These are phyloP conservation scores for Neurospora terricola DNA, from an alignment of 495 filamentous ascomycete genomes.

Conservation along the genomic window DNA sequence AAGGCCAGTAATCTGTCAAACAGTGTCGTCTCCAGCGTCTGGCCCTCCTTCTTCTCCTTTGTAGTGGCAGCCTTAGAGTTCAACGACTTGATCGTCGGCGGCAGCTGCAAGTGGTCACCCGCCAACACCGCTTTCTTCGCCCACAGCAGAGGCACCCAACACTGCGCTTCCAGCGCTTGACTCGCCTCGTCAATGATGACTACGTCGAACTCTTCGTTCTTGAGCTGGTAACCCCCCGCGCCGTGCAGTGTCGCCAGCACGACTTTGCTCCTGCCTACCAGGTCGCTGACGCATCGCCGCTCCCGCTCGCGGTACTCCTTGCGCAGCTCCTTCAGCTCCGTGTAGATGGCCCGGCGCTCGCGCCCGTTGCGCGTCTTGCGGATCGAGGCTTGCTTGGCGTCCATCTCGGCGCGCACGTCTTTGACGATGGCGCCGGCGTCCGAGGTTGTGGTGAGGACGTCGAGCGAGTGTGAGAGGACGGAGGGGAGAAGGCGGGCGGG, in stretches of 20 bases:
- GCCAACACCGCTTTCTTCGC: slow-evolving; percentile 83
- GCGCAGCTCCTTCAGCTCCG: slow-evolving; percentile 70
- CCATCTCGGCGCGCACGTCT: slow-evolving; percentile 87
- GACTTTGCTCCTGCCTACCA: slow-evolving; percentile 71
- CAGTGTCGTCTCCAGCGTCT: slow-evolving; percentile 72
- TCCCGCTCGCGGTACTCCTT: slow-evolving; percentile 87
- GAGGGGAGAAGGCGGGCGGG: slow-evolving; percentile 85
- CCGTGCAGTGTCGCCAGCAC: slow-evolving; percentile 91
- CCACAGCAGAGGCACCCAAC: slow-evolving; percentile 83
- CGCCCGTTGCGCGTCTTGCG: slow-evolving; percentile 73
- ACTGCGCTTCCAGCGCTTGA: slow-evolving; percentile 93
- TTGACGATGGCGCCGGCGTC: slow-evolving; percentile 85
- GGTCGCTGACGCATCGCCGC: slow-evolving; percentile 61
- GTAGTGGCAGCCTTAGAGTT: slow-evolving; percentile 39
- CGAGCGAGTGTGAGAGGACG: slow-evolving; percentile 80
- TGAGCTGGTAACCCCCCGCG: slow-evolving; percentile 76
- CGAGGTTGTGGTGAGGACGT: slow-evolving; percentile 84
- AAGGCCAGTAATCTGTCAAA: slow-evolving; percentile 81
- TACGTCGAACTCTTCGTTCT: slow-evolving; percentile 77
- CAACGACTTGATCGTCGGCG: slow-evolving; percentile 83
- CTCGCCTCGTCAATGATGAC: slow-evolving; percentile 94
- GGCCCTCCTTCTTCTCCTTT: slow-evolving; percentile 21
- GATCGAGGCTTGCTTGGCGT: slow-evolving; percentile 80
- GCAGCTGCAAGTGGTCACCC: slow-evolving; percentile 89
- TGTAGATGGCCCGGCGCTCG: slow-evolving; percentile 75